phyloP scores from a whole-genome alignment of 176 grass and related monocot species.

The Avena atlantica region DNA sequence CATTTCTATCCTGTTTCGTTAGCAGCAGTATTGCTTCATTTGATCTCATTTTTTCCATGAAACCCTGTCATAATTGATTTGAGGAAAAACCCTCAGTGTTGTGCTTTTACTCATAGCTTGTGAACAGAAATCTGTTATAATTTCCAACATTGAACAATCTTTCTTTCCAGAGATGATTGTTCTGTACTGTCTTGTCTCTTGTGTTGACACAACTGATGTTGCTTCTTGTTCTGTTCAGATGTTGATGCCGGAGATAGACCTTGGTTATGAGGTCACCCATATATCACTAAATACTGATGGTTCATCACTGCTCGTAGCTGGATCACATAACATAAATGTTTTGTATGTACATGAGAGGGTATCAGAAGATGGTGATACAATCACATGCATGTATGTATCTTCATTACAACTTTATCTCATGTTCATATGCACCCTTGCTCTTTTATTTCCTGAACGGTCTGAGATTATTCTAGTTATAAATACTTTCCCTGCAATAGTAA shows the following conservation, averaged over 20 bases:
- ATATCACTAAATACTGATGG: conserved; percentile 78
- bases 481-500: neutral
- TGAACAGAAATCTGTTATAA: conserved; percentile 25
- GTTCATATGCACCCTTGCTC: conserved; percentile 1
- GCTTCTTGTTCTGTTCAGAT: conserved; percentile 47
- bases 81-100: neutral
- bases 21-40: neutral
- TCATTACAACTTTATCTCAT: conserved; percentile 24
- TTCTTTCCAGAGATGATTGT: conserved; percentile 42
- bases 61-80: conserved; percentile 16
- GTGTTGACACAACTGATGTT: neutral
- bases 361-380: conserved; percentile 63
- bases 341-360: conserved; percentile 77
- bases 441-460: neutral
- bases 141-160: conserved; percentile 12
- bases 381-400: conserved; percentile 73
- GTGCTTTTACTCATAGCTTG: conserved; percentile 23
- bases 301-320: conserved; percentile 72
- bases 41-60: conserved; percentile 5
- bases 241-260: conserved; percentile 63
- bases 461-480: conserved; percentile 15
- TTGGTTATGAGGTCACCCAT: conserved; percentile 56
- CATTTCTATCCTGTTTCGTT: conserved; percentile 17
- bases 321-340: conserved; percentile 68
- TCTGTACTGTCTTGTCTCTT: neutral